Evolutionary conservation across 805 yeast genomes (phyloP), one percentile per base, ranked within the genome.

Genomic region (Brettanomyces sp.): DNA sequence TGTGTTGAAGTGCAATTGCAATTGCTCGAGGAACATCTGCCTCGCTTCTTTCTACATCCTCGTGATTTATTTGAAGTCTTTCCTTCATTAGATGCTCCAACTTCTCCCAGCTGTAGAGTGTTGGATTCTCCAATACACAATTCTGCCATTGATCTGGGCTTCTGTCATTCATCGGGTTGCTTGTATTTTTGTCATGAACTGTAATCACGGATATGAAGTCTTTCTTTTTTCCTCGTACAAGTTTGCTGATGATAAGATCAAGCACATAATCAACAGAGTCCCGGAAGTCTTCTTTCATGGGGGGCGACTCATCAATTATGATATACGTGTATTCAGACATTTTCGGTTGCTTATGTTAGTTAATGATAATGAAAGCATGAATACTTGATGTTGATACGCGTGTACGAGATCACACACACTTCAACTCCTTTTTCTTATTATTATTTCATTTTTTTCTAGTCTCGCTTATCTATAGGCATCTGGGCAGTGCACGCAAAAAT

Each of bases 241-340:
- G 49, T 45, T 65, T 65, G 22, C 53, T 47, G 1, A 65, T 55
- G 7, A 74, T 59, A n/a, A 65, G 52, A 41, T 69, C 70, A 38
- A 65, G 62, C 14, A 76, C 64, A 48, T 73, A 77, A 22, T 60
- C 57, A 47, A 72, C 50, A 5, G 70, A 68, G n/a, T 56, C 51
- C 4, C 62, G 66, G 11, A 71, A 52, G 57, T 68, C 58, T 51
- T 63, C 36, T 62, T 71, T 58, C 79, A 71, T 56, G 51, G 72
- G 51, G 56, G 67, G 64, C 9, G 76, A 69, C 25, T 32, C 36
- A 24, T 43, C 45, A 13, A 43, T 14, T 14, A 43, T 43, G 5
- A 43, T 37, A 36, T 36, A 43, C 21, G 45, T 43, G 8, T 13
- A 18, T 39, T 39, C 37, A 18, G 37, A 35, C 37, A 35, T 35